phyloP scores from a whole-genome alignment of 345 rosid genomes.

The Punica granatum region DNA sequence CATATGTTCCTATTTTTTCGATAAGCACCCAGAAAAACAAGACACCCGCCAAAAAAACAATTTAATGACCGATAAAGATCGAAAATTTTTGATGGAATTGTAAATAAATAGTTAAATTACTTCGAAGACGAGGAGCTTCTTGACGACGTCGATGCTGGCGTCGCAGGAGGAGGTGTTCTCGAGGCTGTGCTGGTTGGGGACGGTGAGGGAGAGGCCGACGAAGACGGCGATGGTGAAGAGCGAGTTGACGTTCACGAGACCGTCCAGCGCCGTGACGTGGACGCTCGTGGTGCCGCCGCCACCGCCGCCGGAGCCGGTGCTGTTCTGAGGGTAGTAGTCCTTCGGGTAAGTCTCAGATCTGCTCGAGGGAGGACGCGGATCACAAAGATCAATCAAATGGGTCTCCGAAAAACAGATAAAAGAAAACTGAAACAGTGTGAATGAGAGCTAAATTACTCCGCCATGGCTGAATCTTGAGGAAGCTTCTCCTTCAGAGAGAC shows the following conservation, averaged over 20 bases:
- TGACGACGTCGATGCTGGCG: conserved; percentile 52
- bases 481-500: background rate
- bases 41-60: background rate
- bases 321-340: conserved; percentile 18
- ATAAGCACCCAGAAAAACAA: background rate
- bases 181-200: conserved; percentile 74
- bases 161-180: conserved; percentile 60
- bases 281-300: conserved; percentile 60
- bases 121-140: conserved; percentile 76
- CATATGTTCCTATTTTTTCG: background rate
- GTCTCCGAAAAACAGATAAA: background rate
- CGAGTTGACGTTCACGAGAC: conserved; percentile 91
- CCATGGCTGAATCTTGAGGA: conserved; percentile 25
- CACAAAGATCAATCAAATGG: background rate
- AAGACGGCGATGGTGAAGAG: conserved; percentile 95
- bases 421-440: background rate
- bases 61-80: background rate
- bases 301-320: conserved; percentile 6
- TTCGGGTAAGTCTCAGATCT: conserved; percentile 58
- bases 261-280: conserved; percentile 93
- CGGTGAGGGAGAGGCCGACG: conserved; percentile 78
- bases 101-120: conserved; percentile 10
- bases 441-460: conserved; percentile 24
- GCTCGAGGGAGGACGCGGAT: conserved; percentile 5
- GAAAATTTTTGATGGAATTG: background rate